Evolutionary conservation across 306 rosid species (phyloP).

Genomic region (Trifolium repens): DNA sequence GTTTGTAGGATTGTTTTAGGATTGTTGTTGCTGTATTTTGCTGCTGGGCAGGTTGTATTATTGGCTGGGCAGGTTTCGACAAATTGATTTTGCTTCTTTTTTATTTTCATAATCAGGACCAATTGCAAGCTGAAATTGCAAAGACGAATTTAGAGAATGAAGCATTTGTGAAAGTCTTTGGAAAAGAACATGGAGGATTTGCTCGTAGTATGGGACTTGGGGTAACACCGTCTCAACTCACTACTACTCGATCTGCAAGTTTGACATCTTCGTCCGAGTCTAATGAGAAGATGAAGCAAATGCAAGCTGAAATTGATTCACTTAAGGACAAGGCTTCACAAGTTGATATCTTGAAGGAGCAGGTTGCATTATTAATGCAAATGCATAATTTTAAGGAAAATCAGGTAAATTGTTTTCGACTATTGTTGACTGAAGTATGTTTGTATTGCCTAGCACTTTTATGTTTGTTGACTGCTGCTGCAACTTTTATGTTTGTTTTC

Average conservation of each 20-base stretch:
- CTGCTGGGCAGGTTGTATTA: too few relatives aligned
- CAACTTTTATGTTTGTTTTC: too few relatives aligned
- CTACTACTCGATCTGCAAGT: background rate
- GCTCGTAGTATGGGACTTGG: background rate
- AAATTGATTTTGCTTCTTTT: too few relatives aligned
- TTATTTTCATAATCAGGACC: background rate
- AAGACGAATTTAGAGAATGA: background rate
- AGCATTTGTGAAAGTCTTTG: background rate
- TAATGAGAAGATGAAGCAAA: background rate
- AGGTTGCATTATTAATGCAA: background rate
- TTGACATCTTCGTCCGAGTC: background rate
- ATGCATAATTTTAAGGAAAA: too few relatives aligned
- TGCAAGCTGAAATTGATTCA: too few relatives aligned
- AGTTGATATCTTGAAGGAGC: background rate
- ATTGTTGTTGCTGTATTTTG: too few relatives aligned
- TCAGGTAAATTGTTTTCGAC: too few relatives aligned
- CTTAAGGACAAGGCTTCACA: background rate
- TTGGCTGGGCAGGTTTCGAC: too few relatives aligned
- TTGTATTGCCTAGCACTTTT: too few relatives aligned
- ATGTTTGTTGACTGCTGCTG: too few relatives aligned
- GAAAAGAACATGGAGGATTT: background rate
- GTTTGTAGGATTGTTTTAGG: too few relatives aligned
- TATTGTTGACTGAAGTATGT: too few relatives aligned
- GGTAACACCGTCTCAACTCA: background rate
- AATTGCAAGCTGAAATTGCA: background rate